phyloP scores from a whole-genome alignment of 2,329 filamentous ascomycete genomes.

The Biscogniauxia mediterranea region DNA sequence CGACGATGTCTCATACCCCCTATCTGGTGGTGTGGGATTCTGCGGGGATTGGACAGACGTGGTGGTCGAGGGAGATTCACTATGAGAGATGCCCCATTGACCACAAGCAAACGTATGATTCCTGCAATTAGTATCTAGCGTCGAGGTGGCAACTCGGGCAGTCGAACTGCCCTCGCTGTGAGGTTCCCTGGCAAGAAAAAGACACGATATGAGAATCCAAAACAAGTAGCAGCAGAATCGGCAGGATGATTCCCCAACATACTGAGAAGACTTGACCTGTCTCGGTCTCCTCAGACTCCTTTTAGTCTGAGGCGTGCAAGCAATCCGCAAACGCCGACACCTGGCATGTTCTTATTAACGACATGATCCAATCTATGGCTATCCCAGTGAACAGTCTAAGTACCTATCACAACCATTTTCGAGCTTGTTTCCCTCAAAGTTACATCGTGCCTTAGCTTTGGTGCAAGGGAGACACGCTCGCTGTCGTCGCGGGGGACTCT shows the following conservation, averaged over 20 bases:
- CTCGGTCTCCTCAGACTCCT: constrained; percentile 29
- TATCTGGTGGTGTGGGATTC: not conserved
- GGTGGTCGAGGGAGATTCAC: not conserved
- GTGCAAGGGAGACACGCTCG: constrained; percentile 31
- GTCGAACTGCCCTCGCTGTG: not conserved
- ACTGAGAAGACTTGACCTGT: constrained; percentile 25
- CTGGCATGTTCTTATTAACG: constrained; percentile 13
- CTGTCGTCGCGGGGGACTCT: constrained; percentile 27
- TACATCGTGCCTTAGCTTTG: constrained; percentile 31
- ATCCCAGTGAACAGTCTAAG: not conserved
- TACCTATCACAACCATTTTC: constrained; percentile 28
- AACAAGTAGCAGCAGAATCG: not conserved
- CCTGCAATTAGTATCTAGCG: not conserved
- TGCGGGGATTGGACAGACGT: not conserved
- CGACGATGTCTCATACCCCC: not conserved
- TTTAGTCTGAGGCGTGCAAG: constrained; percentile 28
- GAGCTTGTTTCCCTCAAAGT: constrained; percentile 25
- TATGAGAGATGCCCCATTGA: not conserved
- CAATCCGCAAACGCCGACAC: constrained; percentile 25
- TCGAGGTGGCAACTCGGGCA: not conserved
- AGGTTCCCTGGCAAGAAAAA: not conserved
- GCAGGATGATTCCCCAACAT: constrained; percentile 3
- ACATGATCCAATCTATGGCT: not conserved
- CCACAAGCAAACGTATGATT: not conserved
- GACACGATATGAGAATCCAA: not conserved